Evolutionary conservation across 495 filamentous ascomycete species (phyloP), one percentile per base, ranked within the genome.

Genomic region (Aspergillus incahuasiensis): DNA sequence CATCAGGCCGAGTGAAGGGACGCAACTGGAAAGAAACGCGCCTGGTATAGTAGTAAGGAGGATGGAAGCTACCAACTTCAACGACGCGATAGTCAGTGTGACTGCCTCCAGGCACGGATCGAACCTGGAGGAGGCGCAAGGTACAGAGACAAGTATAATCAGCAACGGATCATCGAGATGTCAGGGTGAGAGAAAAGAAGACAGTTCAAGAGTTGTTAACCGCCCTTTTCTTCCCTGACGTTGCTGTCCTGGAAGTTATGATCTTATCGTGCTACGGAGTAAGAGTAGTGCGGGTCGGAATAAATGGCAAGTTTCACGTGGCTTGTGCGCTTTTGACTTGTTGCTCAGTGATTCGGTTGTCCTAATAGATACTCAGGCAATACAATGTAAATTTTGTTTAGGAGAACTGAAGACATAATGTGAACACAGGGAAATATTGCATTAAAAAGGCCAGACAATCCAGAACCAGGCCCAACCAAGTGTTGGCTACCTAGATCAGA

Each of bases 1-100:
- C 86, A 87, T 82, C 63, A 63, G 66, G 63, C 58, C 44, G 21
- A n/a, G 44, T 19, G 38, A 39, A n/a, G 13, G 50, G 30, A 6
- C 32, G 25, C n/a, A 15, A 16, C 45, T 44, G 28, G 19, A 18
- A 24, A 46, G 44, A 16, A 55, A 22, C 40, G 19, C 18, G 47
- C 19, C 25, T 12, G 18, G 46, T 48, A 32, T 16, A 44, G 46
- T 16, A 44, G 46, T 38, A 39, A 34, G 20, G 11, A 39, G 22
- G 34, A 32, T 12, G 54, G 44, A 42, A 48, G 55, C 52, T 39
- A 18, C 34, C 39, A 5, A 24, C 32, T 15, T 34, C 24, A n/a
- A 19, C n/a, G 11, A 47, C 16, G 18, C 28, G 32, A 18, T 21
- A 34, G 40, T 18, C 8, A 24, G 47, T 48, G 45, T 21, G 19